Conservation (phyloP, 441 rosid genomes). For the Adansonia grandidieri region DNA sequence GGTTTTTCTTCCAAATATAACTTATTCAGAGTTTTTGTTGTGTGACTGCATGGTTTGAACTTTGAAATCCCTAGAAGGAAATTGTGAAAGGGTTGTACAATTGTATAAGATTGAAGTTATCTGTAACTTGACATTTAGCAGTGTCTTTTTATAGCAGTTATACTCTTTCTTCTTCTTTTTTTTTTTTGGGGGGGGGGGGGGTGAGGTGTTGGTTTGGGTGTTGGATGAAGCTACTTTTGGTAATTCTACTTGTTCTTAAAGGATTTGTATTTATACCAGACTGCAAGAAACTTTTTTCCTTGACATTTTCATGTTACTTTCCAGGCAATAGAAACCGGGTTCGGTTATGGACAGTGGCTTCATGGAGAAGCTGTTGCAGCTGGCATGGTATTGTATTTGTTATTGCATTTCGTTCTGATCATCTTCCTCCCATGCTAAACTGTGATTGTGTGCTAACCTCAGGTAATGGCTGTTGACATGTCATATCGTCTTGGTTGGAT, state of each 20-base stretch:
- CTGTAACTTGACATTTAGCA: not conserved
- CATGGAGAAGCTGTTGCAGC: slow-evolving; percentile 99
- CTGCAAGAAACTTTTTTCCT: not conserved
- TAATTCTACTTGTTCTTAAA: not conserved
- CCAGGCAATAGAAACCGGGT: slow-evolving; percentile 94
- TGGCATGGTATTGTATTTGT: slow-evolving; percentile 64
- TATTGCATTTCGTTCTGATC: not conserved
- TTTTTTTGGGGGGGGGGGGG: no score
- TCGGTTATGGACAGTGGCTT: slow-evolving; percentile 95
- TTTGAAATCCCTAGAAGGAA: not conserved
- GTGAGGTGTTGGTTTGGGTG: no score
- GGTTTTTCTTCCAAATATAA: not conserved
- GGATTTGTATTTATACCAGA: slow-evolving; percentile 1
- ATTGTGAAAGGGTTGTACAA: not conserved
- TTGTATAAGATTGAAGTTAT: not conserved
- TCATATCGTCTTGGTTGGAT: slow-evolving; percentile 98
- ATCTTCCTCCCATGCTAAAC: slow-evolving; percentile 14
- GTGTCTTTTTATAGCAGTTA: not conserved
- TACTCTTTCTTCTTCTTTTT: not conserved
- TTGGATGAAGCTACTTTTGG: not conserved
- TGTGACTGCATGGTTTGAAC: not conserved
- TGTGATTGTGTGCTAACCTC: slow-evolving; percentile 18
- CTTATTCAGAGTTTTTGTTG: not conserved
- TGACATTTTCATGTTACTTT: slow-evolving; percentile 24
- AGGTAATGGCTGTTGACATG: slow-evolving; percentile 98